phyloP scores from a whole-genome alignment of 805 yeast species.

The Wickerhamomyces tratensis region DNA sequence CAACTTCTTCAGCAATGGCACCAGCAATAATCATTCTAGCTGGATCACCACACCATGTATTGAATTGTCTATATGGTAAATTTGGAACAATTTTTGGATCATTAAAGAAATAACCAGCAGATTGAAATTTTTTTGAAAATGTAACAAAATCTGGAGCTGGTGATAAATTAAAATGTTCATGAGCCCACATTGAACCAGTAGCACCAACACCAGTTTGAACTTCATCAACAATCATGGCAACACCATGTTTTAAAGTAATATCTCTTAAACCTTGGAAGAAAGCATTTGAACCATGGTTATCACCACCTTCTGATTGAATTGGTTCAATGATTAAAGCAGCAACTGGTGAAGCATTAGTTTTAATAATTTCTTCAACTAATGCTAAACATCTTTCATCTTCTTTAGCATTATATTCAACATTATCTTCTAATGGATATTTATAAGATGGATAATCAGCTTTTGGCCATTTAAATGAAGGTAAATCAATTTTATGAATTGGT shows the following conservation, averaged over 20 bases:
- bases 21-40: constrained; percentile 69
- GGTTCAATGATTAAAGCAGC: constrained; percentile 92
- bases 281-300: constrained; percentile 68
- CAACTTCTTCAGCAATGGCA: constrained; percentile 59
- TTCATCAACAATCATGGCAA: constrained; percentile 72
- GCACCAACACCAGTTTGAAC: constrained; percentile 91
- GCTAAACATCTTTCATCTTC: constrained; percentile 80
- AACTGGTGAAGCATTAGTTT: constrained; percentile 63
- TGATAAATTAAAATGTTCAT: constrained; percentile 70
- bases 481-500: constrained; percentile 86
- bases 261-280: constrained; percentile 82
- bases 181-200: constrained; percentile 81
- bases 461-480: constrained; percentile 96
- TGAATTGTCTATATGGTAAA: constrained; percentile 80
- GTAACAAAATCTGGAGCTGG: constrained; percentile 80
- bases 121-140: constrained; percentile 81
- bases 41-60: constrained; percentile 94
- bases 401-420: constrained; percentile 49
- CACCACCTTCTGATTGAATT: constrained; percentile 88
- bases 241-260: constrained; percentile 58
- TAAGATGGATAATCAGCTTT: constrained; percentile 86
- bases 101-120: constrained; percentile 80
- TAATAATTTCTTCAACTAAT: constrained; percentile 63
- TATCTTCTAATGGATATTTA: constrained; percentile 71
- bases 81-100: constrained; percentile 66